Percentiles rank a stretch among this genome's conserved stretches.
phyloP scores from a whole-genome alignment of 176 grass and related monocot species.

The Musa troglodytarum region DNA sequence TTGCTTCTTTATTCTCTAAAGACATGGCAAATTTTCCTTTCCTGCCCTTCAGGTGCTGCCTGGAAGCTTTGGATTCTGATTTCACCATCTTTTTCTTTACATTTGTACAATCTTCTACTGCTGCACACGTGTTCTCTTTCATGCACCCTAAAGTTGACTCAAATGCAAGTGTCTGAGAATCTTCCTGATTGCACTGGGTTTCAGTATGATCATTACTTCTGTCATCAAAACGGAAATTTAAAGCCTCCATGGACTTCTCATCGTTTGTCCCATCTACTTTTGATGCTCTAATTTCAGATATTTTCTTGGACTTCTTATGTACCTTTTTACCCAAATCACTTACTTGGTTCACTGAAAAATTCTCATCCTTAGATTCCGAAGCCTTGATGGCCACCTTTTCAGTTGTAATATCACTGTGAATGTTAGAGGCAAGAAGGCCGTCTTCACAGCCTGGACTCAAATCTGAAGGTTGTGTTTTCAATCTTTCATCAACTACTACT shows the following conservation, averaged over 20 bases:
- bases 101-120: background rate
- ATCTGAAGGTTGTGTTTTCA: background rate
- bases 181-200: background rate
- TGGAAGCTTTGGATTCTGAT: background rate
- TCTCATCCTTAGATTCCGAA: background rate
- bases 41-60: background rate
- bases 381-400: constrained; percentile 17
- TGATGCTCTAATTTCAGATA: constrained; percentile 43
- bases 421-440: background rate
- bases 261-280: constrained; percentile 29
- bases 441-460: background rate
- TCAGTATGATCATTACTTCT: constrained; percentile 10
- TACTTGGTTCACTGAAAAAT: constrained; percentile 21
- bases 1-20: background rate
- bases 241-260: constrained; percentile 20
- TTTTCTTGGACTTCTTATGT: constrained; percentile 57
- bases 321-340: constrained; percentile 44
- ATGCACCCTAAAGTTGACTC: background rate
- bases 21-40: background rate
- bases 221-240: constrained; percentile 1
- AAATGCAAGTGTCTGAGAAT: background rate
- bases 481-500: background rate
- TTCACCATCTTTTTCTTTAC: background rate
- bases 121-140: background rate
- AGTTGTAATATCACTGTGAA: background rate